A percentile compares a stretch with the other conserved stretches of the same genome.
These are phyloP conservation scores for Xylaria acuta DNA, from an alignment of 495 filamentous ascomycete species.

Conservation along the genomic window DNA sequence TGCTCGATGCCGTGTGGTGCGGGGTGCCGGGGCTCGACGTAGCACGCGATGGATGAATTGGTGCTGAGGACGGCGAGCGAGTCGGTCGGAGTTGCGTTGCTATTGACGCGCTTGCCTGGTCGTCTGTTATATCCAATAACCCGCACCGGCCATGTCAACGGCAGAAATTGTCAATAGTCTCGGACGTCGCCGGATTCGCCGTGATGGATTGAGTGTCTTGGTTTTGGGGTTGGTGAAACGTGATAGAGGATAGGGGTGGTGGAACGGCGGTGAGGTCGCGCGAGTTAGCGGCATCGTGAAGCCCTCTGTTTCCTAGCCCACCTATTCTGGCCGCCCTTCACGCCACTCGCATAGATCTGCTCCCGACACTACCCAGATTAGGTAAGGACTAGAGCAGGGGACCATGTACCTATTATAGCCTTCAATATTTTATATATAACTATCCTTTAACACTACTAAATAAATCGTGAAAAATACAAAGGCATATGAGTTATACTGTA, in stretches of 20 bases:
- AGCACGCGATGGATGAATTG: background rate
- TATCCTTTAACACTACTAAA: no score
- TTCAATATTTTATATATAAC: no score
- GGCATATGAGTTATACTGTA: no score
- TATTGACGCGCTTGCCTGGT: background rate
- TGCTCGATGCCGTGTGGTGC: background rate
- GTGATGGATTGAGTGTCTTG: background rate
- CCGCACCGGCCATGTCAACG: background rate
- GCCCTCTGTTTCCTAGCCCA: background rate
- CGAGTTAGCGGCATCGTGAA: background rate
- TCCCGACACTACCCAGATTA: no score
- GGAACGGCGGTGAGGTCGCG: conserved; percentile 1
- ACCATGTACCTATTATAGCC: no score
- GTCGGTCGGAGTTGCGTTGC: background rate
- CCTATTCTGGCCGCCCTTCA: no score
- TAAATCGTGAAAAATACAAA: no score
- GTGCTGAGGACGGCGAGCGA: background rate
- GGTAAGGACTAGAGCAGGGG: no score
- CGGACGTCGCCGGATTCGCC: background rate
- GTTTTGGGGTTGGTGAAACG: background rate
- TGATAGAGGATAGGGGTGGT: background rate
- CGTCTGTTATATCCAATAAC: background rate
- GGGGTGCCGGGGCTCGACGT: background rate
- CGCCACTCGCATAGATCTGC: no score
- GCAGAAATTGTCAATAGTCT: background rate